Base-by-base conservation (phyloP, 768 basidiomycete genomes). In the Lanmaoa rubissima region DNA sequence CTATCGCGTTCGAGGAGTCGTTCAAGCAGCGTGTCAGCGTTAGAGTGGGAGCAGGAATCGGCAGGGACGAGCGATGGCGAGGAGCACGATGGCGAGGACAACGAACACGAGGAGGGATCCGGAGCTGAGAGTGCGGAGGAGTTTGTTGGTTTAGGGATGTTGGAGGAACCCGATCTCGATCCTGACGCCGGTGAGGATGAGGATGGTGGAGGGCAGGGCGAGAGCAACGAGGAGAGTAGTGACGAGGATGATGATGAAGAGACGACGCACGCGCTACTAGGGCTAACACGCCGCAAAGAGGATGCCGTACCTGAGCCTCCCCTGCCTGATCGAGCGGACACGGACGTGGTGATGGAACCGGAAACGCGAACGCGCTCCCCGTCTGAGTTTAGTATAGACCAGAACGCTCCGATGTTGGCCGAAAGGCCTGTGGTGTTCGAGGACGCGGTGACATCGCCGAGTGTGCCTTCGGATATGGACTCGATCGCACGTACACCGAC, bases 1-100 rank as follows among this genome's bases (percentile, higher is more conserved):
- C 51, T 72, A n/a, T 75, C 73, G 32, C 65, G 73, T 17, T 77
- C 78, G 17, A 75, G 78, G 26, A 91, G 86, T 62, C 80, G 84
- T 16, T 86, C 86, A 2, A 79, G 76, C 42, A 86, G 82, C 38
- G 64, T 76, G 43, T 79, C 76, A 0, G 72, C 63, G 21, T 54
- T 57, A 5, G 67, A 62, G 14, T 61, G 67, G 58, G 73, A 63
- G 2, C 64, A 42, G 3, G 61, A 42, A 26, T 61, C 66, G 21
- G 48, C 6, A 5, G 56, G 47, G 44, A 50, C 50, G 21, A 67
- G 65, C 19, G 67, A 69, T 3, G 69, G 57, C 1, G 69, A 65
- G 5, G 59, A 55, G 16, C 54, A 54, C 21, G 41, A 60, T 6
- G 67, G 64, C 0, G 72, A 67, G 10, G 67, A 58, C 7, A 41